Conservation (phyloP, 805 yeast species). For the Metschnikowia borealis region DNA sequence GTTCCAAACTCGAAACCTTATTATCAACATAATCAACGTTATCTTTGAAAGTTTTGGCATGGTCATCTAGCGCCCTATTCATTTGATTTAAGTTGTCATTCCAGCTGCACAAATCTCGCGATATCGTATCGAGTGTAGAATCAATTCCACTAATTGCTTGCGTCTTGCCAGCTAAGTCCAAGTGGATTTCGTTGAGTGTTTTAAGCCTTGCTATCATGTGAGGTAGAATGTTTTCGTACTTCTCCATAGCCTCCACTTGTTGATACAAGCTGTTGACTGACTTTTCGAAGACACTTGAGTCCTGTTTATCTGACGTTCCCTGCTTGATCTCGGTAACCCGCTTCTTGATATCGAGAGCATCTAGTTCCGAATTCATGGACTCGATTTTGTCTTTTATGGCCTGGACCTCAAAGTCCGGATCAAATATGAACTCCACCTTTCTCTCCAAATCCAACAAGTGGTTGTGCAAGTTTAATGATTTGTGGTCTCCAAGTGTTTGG, state of each 20-base stretch:
- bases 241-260: conserved; percentile 26
- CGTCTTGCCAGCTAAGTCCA: conserved; percentile 28
- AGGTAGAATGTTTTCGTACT: conserved; percentile 22
- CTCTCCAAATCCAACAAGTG: conserved; percentile 30
- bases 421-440: conserved; percentile 30
- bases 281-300: conserved; percentile 10
- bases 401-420: conserved; percentile 30
- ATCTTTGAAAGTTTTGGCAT: conserved; percentile 19
- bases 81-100: conserved; percentile 21
- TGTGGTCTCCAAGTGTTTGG: conserved; percentile 5
- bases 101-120: conserved; percentile 30
- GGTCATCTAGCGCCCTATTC: conserved; percentile 22
- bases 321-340: conserved; percentile 16
- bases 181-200: conserved; percentile 30
- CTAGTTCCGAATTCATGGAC: conserved; percentile 24
- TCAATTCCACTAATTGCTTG: conserved; percentile 26
- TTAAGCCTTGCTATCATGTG: conserved; percentile 26
- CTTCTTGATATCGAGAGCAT: conserved; percentile 20
- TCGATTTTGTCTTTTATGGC: conserved; percentile 23
- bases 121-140: conserved; percentile 21
- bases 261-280: conserved; percentile 25
- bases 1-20: conserved; percentile 7
- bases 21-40: conserved; percentile 21
- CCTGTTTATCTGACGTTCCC: neutral
- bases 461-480: conserved; percentile 19